phyloP scores from a whole-genome alignment of 345 rosid species.

The Linum trigynum region DNA sequence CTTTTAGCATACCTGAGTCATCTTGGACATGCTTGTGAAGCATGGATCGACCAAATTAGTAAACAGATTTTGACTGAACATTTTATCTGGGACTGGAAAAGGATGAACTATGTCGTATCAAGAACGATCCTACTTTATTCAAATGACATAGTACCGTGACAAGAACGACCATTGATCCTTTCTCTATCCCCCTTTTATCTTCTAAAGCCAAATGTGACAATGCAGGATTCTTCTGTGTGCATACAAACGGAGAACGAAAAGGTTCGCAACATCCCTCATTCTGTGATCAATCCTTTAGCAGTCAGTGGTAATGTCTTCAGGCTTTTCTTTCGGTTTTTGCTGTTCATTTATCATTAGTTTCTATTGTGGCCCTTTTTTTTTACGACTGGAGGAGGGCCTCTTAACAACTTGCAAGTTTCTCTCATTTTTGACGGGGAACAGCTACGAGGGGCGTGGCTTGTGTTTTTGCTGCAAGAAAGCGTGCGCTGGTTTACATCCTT shows the following conservation, averaged over 20 bases:
- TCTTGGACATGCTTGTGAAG: too few relatives aligned
- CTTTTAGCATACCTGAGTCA: too few relatives aligned
- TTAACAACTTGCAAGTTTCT: neutral
- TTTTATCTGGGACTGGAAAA: too few relatives aligned
- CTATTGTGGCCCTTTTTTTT: neutral
- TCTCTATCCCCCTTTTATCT: too few relatives aligned
- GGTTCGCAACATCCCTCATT: conserved; percentile 57
- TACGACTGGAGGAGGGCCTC: neutral
- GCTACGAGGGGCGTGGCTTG: conserved; percentile 76
- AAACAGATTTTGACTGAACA: too few relatives aligned
- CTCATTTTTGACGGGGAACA: conserved; percentile 8
- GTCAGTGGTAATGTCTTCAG: conserved; percentile 50
- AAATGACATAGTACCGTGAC: too few relatives aligned
- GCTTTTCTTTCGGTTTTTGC: neutral
- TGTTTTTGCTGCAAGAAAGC: conserved; percentile 57
- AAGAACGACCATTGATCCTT: too few relatives aligned
- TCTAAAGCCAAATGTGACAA: neutral
- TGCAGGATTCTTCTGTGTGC: conserved; percentile 38
- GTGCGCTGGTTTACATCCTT: conserved; percentile 54
- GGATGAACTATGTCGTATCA: too few relatives aligned
- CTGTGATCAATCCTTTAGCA: conserved; percentile 57
- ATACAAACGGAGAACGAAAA: conserved; percentile 60
- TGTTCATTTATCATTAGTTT: neutral
- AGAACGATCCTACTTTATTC: too few relatives aligned
- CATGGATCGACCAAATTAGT: too few relatives aligned